Conservation (phyloP, 2,329 filamentous ascomycete genomes). For the Venturia asperata region DNA sequence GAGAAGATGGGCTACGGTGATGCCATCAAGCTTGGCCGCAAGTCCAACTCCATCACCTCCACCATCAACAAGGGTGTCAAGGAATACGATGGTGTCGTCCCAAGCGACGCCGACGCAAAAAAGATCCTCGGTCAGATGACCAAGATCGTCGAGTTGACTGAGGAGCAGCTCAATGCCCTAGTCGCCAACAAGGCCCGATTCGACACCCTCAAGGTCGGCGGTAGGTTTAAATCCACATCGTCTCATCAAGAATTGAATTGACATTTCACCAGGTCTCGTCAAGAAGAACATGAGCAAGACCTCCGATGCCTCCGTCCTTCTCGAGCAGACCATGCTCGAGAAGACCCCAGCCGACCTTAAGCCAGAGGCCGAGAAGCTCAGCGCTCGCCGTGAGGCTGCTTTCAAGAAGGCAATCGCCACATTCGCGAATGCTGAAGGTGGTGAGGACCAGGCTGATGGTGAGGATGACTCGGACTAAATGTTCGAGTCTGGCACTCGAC, state of each 20-base stretch:
- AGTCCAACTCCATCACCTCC: constrained; percentile 26
- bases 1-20: constrained; percentile 24
- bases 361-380: constrained; percentile 23
- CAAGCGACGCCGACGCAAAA: constrained; percentile 23
- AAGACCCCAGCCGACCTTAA: constrained; percentile 24
- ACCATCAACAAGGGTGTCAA: constrained; percentile 27
- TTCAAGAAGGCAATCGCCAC: constrained; percentile 23
- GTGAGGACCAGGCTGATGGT: constrained; percentile 25
- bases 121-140: constrained; percentile 25
- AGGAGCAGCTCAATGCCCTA: constrained; percentile 25
- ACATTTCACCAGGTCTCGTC: constrained; percentile 21
- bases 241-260: neutral
- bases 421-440: constrained; percentile 23
- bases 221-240: neutral
- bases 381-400: constrained; percentile 21
- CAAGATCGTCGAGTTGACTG: constrained; percentile 24
- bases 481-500: neutral
- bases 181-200: constrained; percentile 23
- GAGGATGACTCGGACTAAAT: constrained; percentile 26
- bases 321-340: constrained; percentile 22
- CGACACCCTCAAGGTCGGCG: constrained; percentile 21
- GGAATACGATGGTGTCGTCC: constrained; percentile 25
- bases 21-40: constrained; percentile 27
- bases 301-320: constrained; percentile 22
- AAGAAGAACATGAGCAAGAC: constrained; percentile 25